Percentiles rank a stretch among this genome's conserved stretches.
These are phyloP conservation scores for Fraxinus baroniana DNA, from an alignment of 305 asterid genomes.

Conservation along the genomic window DNA sequence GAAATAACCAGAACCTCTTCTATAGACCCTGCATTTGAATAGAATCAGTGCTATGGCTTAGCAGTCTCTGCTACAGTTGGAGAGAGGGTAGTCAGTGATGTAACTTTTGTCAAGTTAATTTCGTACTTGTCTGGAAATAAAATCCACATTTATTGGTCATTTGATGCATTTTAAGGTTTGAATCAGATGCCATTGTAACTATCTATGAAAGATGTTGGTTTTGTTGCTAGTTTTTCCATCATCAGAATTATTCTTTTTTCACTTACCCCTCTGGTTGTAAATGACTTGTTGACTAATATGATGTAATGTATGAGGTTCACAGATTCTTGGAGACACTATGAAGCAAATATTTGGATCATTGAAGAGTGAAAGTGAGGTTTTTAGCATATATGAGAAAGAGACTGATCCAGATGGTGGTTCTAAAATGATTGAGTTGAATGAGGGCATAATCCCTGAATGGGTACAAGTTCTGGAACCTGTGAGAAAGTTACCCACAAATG, in stretches of 20 bases:
- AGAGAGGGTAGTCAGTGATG: not conserved
- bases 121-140: not conserved
- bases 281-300: constrained; percentile 14
- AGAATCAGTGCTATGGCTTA: not conserved
- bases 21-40: not conserved
- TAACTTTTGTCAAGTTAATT: not conserved
- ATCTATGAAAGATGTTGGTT: not conserved
- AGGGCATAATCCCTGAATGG: constrained; percentile 78
- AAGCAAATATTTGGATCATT: constrained; percentile 71
- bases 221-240: constrained; percentile 8
- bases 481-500: constrained; percentile 95
- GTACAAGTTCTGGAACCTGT: constrained; percentile 91
- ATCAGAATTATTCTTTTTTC: not conserved
- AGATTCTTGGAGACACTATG: constrained; percentile 90
- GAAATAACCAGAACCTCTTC: not conserved
- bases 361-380: constrained; percentile 49
- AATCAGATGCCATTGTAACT: not conserved
- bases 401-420: constrained; percentile 45
- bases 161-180: not conserved
- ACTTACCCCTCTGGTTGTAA: not conserved
- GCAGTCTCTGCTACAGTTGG: not conserved
- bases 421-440: constrained; percentile 42
- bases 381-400: constrained; percentile 47
- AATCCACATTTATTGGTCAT: not conserved
- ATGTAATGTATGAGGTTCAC: constrained; percentile 37